Evolutionary conservation across 345 rosid species (phyloP).

Genomic region (Camelina neglecta): DNA sequence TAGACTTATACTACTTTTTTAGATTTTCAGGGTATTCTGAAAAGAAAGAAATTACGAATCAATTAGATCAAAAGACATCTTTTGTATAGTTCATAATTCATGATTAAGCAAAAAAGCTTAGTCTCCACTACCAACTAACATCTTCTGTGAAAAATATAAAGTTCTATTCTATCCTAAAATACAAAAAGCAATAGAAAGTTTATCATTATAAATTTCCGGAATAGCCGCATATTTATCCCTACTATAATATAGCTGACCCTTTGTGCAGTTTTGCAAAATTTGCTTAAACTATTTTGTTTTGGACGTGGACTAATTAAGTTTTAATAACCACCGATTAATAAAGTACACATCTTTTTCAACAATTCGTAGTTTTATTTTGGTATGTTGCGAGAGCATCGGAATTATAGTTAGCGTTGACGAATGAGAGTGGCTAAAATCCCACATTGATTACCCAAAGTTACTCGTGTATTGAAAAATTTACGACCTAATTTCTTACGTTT

Average conservation of each 20-base stretch:
- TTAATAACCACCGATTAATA: not conserved
- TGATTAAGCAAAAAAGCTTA: conserved; percentile 34
- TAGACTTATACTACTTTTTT: not conserved
- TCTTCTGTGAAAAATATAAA: too few relatives aligned
- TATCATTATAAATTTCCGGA: not conserved
- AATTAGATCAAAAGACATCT: conserved; percentile 24
- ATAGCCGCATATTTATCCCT: conserved; percentile 17
- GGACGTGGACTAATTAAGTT: not conserved
- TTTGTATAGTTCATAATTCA: conserved; percentile 25
- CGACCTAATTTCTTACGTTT: not conserved
- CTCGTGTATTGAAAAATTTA: not conserved
- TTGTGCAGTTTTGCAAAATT: not conserved
- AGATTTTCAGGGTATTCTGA: not conserved
- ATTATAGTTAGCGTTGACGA: not conserved
- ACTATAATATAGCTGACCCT: conserved; percentile 1
- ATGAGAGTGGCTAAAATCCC: not conserved
- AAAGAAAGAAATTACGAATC: not conserved
- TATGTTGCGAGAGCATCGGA: conserved; percentile 16
- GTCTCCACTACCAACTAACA: conserved; percentile 26
- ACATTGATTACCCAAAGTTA: not conserved
- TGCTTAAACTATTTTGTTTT: not conserved
- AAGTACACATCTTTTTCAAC: not conserved
- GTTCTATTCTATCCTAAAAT: not conserved
- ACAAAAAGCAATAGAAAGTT: too few relatives aligned
- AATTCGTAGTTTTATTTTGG: not conserved